phyloP scores from a whole-genome alignment of 306 rosid species.

The Ormosia semicastrata region DNA sequence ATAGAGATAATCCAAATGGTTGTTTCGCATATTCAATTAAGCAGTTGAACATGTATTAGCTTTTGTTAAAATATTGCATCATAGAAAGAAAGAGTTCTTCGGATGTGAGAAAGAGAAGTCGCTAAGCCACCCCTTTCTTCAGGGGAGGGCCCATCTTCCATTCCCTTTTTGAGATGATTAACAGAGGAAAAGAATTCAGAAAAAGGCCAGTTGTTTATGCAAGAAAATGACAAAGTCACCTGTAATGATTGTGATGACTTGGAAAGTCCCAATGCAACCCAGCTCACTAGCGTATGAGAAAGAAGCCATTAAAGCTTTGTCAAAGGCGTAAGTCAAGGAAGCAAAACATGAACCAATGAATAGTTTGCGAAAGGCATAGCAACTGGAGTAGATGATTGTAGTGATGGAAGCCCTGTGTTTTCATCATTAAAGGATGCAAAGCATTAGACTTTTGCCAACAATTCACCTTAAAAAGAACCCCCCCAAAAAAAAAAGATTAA shows the following conservation, averaged over 20 bases:
- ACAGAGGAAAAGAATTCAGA: not conserved
- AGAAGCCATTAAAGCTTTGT: constrained; percentile 31
- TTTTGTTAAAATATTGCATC: not conserved
- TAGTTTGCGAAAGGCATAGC: constrained; percentile 24
- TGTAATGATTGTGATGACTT: constrained; percentile 30
- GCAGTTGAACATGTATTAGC: too few relatives aligned
- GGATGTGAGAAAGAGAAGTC: not conserved
- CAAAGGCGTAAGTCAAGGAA: constrained; percentile 67
- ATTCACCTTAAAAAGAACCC: not conserved
- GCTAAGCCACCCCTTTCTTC: not conserved
- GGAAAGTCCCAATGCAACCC: constrained; percentile 44
- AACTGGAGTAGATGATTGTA: constrained; percentile 43
- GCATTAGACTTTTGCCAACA: constrained; percentile 22
- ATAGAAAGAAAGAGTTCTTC: not conserved
- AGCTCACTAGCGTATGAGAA: constrained; percentile 44
- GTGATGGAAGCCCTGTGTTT: constrained; percentile 15
- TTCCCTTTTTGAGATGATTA: constrained; percentile 10
- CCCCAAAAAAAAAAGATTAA: too few relatives aligned
- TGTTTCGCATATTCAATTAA: too few relatives aligned
- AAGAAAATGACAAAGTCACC: constrained; percentile 25
- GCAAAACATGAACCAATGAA: constrained; percentile 31
- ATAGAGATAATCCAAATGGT: too few relatives aligned
- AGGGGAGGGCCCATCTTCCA: not conserved
- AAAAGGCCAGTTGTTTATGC: not conserved
- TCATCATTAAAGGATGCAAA: constrained; percentile 39